Conservation (phyloP, 2,329 filamentous ascomycete genomes). For the Diaporthe destruens region DNA sequence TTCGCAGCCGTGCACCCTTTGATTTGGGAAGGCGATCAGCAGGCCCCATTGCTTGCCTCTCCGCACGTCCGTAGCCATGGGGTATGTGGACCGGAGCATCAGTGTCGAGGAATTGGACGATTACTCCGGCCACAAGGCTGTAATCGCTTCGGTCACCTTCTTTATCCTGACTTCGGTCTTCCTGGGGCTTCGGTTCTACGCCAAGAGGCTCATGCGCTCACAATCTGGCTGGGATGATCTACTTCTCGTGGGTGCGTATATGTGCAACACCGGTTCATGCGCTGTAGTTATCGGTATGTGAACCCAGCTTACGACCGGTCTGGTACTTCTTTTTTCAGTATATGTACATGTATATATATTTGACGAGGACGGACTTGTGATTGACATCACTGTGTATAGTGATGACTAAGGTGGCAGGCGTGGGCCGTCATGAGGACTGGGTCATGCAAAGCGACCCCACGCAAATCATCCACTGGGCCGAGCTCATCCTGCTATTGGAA, state of each 20-base stretch:
- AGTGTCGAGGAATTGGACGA: background rate
- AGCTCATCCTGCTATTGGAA: background rate
- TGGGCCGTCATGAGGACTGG: slow-evolving; percentile 8
- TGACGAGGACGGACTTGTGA: background rate
- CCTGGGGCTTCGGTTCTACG: background rate
- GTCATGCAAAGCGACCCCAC: background rate
- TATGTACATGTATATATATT: too few relatives aligned
- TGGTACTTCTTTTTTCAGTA: too few relatives aligned
- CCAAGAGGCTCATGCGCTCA: slow-evolving; percentile 8
- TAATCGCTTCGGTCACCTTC: background rate
- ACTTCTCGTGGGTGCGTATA: background rate
- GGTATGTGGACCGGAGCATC: background rate
- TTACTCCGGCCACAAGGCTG: background rate
- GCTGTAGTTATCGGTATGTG: background rate
- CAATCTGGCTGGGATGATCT: slow-evolving; percentile 15
- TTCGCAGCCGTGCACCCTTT: too few relatives aligned
- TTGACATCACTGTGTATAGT: background rate
- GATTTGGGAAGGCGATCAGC: background rate
- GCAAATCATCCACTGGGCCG: background rate
- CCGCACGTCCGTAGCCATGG: background rate
- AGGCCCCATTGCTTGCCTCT: background rate
- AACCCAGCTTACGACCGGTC: too few relatives aligned
- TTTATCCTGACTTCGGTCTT: background rate
- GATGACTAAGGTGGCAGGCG: slow-evolving; percentile 9
- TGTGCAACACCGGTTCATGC: background rate